Base-by-base conservation (phyloP, 2,329 filamentous ascomycete species). In the Pseudogymnoascus sp. region DNA sequence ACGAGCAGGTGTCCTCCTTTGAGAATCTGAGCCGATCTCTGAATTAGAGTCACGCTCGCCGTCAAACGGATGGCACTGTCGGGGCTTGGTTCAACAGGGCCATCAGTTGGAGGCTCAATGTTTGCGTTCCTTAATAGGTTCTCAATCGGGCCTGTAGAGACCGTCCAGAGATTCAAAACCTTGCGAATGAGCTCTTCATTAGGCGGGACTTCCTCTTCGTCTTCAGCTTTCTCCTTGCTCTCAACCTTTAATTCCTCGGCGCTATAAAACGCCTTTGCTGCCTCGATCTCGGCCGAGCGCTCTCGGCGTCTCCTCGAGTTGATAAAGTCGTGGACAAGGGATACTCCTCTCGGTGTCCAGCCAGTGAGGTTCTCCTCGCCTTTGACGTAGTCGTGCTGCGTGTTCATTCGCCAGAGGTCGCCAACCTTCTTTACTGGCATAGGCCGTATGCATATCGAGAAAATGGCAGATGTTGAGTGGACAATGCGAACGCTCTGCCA, bases 401-500 rank as follows among this genome's bases (percentile, higher is more conserved):
- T 97, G 74, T 92, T 96, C 86, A 97, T 91, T 63, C 95, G 86
- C 95, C 95, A 99, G 11, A 99, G 80, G 73, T 99, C 95, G 2
- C 91, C 91, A 0, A 92, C 91, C 57, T 91, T 85, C 76, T 97
- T 97, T 61, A 96, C 92, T 2, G 92, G 92, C 7, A 91, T 87
- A 0, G 95, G 95, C 31, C 91, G 88, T 75, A 97, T 87, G 5
- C 87, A 87, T 60, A 97, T 79, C 1, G 90, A 92, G 76, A 96
- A 99, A 64, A 96, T 90, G 50, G 86, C 87, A 19, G 91, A 90
- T 0, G 89, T 90, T 7, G 93, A 95, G 72, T 92, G 91, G 6
- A 97, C 90, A 65, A 97, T 88, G 23, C 93, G 84, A 42, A 90
- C 86, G 21, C 88, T 87, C 70, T 91, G 92, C 84, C 90, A 97